phyloP scores from a whole-genome alignment of 2,329 filamentous ascomycete genomes.

The Remersonia thermophila region DNA sequence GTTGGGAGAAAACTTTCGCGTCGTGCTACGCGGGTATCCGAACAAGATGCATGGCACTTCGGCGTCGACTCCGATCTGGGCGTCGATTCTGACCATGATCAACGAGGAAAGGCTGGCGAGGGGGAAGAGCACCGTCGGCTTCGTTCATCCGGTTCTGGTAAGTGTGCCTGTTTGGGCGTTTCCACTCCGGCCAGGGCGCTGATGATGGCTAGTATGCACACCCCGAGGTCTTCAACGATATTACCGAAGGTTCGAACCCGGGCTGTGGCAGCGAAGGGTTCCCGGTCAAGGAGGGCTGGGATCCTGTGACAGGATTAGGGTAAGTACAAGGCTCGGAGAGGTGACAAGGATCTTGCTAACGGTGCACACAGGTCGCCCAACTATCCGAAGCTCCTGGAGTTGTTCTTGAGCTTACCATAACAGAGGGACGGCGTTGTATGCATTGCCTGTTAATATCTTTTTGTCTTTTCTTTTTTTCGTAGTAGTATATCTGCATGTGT shows the following conservation, averaged over 20 bases:
- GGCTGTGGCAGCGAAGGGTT: conserved; percentile 29
- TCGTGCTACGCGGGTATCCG: conserved; percentile 23
- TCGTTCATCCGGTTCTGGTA: conserved; percentile 37
- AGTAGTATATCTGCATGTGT: no score
- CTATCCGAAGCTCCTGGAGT: not conserved
- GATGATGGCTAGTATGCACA: conserved; percentile 14
- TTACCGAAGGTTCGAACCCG: conserved; percentile 27
- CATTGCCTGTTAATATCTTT: no score
- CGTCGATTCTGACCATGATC: conserved; percentile 34
- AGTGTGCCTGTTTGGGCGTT: conserved; percentile 5
- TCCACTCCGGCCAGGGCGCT: not conserved
- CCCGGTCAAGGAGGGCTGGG: conserved; percentile 28
- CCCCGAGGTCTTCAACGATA: conserved; percentile 19
- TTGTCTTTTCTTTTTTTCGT: no score
- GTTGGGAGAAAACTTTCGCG: conserved; percentile 25
- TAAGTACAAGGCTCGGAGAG: conserved; percentile 6
- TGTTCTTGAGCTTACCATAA: not conserved
- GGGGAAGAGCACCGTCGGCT: conserved; percentile 35
- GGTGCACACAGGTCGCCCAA: not conserved
- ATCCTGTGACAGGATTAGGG: conserved; percentile 27
- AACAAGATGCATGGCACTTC: conserved; percentile 36
- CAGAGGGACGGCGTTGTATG: no score
- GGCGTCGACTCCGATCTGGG: conserved; percentile 36
- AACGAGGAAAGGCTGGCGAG: conserved; percentile 36
- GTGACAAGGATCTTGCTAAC: not conserved